These are phyloP conservation scores for Nannizzia gypsea DNA, from an alignment of 2,329 filamentous ascomycete species.

Conservation along the genomic window DNA sequence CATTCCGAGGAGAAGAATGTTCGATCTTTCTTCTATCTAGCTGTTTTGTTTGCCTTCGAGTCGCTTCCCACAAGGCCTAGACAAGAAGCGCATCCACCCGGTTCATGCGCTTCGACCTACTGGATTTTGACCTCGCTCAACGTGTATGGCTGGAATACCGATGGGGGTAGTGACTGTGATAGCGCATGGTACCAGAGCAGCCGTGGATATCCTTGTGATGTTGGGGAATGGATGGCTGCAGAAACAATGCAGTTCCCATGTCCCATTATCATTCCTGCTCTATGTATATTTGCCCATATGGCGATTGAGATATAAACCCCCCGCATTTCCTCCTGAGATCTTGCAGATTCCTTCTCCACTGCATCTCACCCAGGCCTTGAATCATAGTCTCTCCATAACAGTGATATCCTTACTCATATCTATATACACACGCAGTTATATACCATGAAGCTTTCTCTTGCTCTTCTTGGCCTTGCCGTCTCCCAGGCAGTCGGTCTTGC, in stretches of 20 bases:
- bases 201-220: conserved; percentile 3
- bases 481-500: neutral
- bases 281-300: neutral
- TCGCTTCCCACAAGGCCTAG: neutral
- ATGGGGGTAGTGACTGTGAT: neutral
- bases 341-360: conserved; percentile 1
- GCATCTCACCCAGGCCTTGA: neutral
- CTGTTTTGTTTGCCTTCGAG: neutral
- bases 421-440: neutral
- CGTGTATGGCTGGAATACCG: neutral
- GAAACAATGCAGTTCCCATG: neutral
- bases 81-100: conserved; percentile 4
- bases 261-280: neutral
- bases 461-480: conserved; percentile 3
- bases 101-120: conserved; percentile 4
- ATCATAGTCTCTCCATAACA: neutral
- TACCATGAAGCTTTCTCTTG: conserved; percentile 2
- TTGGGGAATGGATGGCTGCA: neutral
- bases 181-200: neutral
- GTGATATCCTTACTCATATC: neutral
- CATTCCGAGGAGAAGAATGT: conserved; percentile 3
- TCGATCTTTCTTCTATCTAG: neutral
- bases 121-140: neutral
- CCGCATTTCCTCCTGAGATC: neutral
- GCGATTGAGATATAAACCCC: conserved; percentile 4